Evolutionary conservation across 23 red algal species (phyloP), one percentile per base, ranked within the genome.

Genomic region (Gracilariopsis chorda): DNA sequence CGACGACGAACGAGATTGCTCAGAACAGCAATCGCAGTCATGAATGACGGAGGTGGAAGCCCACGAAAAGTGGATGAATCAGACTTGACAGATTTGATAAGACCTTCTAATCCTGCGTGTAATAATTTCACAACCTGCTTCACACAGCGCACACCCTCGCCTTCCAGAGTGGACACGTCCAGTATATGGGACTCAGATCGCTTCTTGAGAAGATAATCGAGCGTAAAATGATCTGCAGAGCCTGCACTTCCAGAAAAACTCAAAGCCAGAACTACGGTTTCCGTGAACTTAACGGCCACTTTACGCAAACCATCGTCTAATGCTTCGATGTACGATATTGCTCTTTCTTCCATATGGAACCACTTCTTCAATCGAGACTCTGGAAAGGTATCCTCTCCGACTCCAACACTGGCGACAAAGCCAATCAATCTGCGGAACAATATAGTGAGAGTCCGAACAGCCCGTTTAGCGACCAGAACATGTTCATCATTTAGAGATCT

Each of bases 401-500:
- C 77, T 27, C 88, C 88, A 23, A 47, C 56, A 21, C 56, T 47
- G 11, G 77, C 74, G 19, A 69, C 74, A 53, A 80, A 55, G 4
- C 88, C 88, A 33, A 91, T 79, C 39, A 91, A 28, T 62, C 77
- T 91, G 41, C 88, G 88, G 72, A 91, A 91, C 17, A 91, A 56
- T 49, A 47, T 44, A 14, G 88, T 91, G 48, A 91, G 59, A 2
- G 88, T 55, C 56, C 75, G 55, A 14, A 91, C 88, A 45, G 73
- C 88, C 12, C 88, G 39, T 12, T 58, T 82, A 36, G 58, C 75
- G 59, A 91, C 88, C 6, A 82, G 44, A 48, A 82, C 41, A 37
- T 80, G 37, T 51, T 91, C 88, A 58, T 91, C 88, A 29, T 82
- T 53, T 59, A 91, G 33, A 14, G 88, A 73, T 36, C 75, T 51